These are phyloP conservation scores for Spiraea crenata DNA, from an alignment of 331 rosid species.

Conservation along the genomic window DNA sequence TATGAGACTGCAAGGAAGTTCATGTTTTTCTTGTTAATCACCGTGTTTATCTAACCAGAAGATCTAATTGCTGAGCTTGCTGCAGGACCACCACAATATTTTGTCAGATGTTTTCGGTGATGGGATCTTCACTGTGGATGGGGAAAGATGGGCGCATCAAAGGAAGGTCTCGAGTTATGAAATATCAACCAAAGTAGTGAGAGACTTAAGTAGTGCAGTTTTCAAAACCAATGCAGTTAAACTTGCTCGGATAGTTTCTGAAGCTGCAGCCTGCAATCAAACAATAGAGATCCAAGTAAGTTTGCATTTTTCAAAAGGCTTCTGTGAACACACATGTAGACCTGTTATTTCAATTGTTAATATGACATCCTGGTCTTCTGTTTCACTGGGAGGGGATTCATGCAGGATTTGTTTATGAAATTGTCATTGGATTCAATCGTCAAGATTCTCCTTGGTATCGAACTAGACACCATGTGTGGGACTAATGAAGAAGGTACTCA, in stretches of 20 bases:
- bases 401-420: constrained; percentile 23
- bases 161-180: constrained; percentile 11
- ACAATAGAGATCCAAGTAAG: constrained; percentile 10
- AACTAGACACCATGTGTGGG: constrained; percentile 22
- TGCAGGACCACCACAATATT: constrained; percentile 9
- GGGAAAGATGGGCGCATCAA: constrained; percentile 20
- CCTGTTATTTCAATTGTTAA: background rate
- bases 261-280: background rate
- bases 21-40: too few species aligned
- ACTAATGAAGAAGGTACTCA: constrained; percentile 11
- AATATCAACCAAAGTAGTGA: constrained; percentile 14
- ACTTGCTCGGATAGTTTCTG: constrained; percentile 3
- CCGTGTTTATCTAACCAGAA: too few species aligned
- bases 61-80: too few species aligned
- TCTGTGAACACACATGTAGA: background rate
- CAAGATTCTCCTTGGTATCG: constrained; percentile 22
- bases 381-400: background rate
- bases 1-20: too few species aligned
- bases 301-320: background rate
- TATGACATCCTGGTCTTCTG: background rate
- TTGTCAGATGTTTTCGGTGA: background rate
- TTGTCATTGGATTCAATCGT: constrained; percentile 14
- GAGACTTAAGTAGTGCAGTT: constrained; percentile 6
- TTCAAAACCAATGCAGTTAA: constrained; percentile 20
- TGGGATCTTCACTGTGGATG: constrained; percentile 15